Evolutionary conservation across 2,329 filamentous ascomycete species (phyloP), one percentile per base, ranked within the genome.

Genomic region (Beauveria scarabaeidicola): DNA sequence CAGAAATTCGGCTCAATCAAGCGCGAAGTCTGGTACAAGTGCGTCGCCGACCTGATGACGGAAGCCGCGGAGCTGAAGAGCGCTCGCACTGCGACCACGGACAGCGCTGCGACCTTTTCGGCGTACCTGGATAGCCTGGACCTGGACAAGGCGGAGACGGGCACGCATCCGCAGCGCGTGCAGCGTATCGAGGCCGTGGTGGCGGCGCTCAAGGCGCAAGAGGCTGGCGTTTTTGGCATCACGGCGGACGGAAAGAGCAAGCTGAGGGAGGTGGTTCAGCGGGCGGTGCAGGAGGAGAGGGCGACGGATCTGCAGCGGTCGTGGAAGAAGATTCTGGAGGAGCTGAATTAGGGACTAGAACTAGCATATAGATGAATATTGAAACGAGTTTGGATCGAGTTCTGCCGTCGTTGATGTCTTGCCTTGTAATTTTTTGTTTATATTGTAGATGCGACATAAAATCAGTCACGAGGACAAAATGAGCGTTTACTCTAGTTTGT

Each of bases 21-120:
- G 48, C 73, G 78, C 19, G 75, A 78, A 43, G 73, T 77, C 1
- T 84, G 82, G 78, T 85, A 83, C 65, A 74, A 73, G 27, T 75
- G 75, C 40, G 76, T 78, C 0, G 64, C 65, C 15, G 79, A 82
- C 13, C 60, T 84, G 15, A 72, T 84, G 68, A 68, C 74, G 3
- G 74, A 77, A 2, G 75, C 76, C 0, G 62, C 66, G 11, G 65
- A 68, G 1, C 59, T 64, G 27, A 36, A 62, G 1, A 48, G 65
- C 0, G 62, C 61, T 0, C 67, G 66, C 2, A 64, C 67, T 2
- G 64, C 66, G 5, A 52, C 62, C 5, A 29, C 27, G 9, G 61
- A 65, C 23, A 60, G 62, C 36, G 58, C 64, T 9, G 62, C 54
- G 2, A 61, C 69, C 1, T 63, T 70, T 0, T 59, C 73, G 17